Conservation (phyloP, 176 grass and related monocot species). For the bread wheat (Triticum aestivum) region IWGSC_CS_RefSeq_v2.1 NC_057804.1:134439963-134440462, state of each 20-base stretch:
- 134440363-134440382: too few relatives aligned
- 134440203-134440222: background rate
- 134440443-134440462: too few relatives aligned
- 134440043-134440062: too few relatives aligned
- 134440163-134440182: background rate
- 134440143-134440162: background rate
- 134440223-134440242: background rate
- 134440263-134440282: background rate
- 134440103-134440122: too few relatives aligned
- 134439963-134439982: background rate
- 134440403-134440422: too few relatives aligned
- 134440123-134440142: background rate
- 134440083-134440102: too few relatives aligned
- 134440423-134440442: too few relatives aligned
- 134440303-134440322: background rate
- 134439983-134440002: background rate
- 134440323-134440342: background rate
- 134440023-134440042: too few relatives aligned
- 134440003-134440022: background rate
- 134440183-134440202: background rate
- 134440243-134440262: background rate
- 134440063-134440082: too few relatives aligned
- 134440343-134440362: background rate
- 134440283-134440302: background rate
- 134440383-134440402: too few relatives aligned